These are phyloP conservation scores for Verbascum thapsus DNA, from an alignment of 257 asterid genomes.

Conservation along the genomic window DNA sequence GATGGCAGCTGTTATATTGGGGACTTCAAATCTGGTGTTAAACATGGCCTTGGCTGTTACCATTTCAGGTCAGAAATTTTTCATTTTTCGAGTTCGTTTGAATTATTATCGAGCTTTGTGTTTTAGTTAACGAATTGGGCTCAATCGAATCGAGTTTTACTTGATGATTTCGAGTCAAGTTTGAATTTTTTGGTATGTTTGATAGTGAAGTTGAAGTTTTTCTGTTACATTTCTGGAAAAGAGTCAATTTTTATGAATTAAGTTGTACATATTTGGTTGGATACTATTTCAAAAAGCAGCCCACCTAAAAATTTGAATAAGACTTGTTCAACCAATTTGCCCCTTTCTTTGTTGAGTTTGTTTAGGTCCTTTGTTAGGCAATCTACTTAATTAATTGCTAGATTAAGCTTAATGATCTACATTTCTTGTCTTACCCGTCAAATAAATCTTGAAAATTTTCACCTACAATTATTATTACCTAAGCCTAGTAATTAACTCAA, in stretches of 20 bases:
- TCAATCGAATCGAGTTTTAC: too few relatives aligned
- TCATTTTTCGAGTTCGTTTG: background rate
- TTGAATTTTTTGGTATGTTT: background rate
- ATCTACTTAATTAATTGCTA: background rate
- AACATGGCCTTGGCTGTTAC: slow-evolving; percentile 88
- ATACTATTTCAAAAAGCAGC: background rate
- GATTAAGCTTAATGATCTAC: slow-evolving; percentile 24
- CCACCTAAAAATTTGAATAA: slow-evolving; percentile 9
- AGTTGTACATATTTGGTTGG: slow-evolving; percentile 19
- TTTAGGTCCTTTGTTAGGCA: slow-evolving; percentile 29
- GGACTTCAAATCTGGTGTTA: slow-evolving; percentile 73
- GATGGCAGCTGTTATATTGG: slow-evolving; percentile 89
- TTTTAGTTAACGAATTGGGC: too few relatives aligned
- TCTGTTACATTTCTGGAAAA: background rate
- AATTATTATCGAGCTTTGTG: too few relatives aligned
- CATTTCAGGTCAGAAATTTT: slow-evolving; percentile 68
- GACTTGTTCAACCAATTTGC: slow-evolving; percentile 16
- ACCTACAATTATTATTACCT: background rate
- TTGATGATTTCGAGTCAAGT: too few relatives aligned
- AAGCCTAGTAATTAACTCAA: too few relatives aligned
- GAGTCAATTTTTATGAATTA: background rate
- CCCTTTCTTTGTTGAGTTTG: slow-evolving; percentile 25
- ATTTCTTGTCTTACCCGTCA: slow-evolving; percentile 21
- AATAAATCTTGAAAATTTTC: slow-evolving; percentile 27
- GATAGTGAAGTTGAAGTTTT: background rate